Evolutionary conservation across 1,284 basidiomycete species (phyloP).

Genomic region (Cutaneotrichosporon spelunceum): DNA sequence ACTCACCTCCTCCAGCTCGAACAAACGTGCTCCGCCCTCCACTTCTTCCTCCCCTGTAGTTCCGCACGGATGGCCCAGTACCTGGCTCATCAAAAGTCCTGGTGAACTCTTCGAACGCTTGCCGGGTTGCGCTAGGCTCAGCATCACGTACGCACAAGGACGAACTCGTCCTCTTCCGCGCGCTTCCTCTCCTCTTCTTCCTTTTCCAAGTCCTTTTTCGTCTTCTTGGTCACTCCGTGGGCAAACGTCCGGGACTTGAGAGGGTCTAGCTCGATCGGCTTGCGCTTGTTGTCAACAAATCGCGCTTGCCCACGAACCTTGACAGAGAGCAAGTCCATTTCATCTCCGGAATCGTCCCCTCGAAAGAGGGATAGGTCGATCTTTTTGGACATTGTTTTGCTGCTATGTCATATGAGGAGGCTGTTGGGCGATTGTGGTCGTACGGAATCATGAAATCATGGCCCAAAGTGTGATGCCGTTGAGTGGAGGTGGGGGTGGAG

Average conservation of each 20-base stretch:
- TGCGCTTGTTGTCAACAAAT: constrained; percentile 6
- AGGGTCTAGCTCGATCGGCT: constrained; percentile 38
- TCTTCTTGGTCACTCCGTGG: constrained; percentile 52
- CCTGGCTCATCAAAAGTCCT: constrained; percentile 11
- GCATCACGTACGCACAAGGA: background rate
- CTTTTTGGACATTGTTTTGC: constrained; percentile 33
- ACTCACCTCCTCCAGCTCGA: constrained; percentile 57
- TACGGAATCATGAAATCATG: too few species aligned
- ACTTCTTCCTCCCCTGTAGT: background rate
- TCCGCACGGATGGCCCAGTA: background rate
- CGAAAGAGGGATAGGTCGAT: constrained; percentile 49
- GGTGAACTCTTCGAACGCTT: constrained; percentile 17
- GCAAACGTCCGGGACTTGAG: constrained; percentile 50
- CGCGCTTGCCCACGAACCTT: constrained; percentile 26
- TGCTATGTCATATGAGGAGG: background rate
- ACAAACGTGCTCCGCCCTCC: constrained; percentile 60
- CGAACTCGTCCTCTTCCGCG: constrained; percentile 65
- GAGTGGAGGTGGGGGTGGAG: too few species aligned
- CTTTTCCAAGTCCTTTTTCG: constrained; percentile 78
- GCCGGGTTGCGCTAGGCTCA: constrained; percentile 3
- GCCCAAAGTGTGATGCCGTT: too few species aligned
- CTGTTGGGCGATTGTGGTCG: too few species aligned
- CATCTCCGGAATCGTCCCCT: constrained; percentile 47
- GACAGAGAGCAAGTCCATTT: constrained; percentile 31
- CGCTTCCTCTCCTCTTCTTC: constrained; percentile 80